Conservation (phyloP, 352 stramenopile species). For the Pythium utonaiense region DNA sequence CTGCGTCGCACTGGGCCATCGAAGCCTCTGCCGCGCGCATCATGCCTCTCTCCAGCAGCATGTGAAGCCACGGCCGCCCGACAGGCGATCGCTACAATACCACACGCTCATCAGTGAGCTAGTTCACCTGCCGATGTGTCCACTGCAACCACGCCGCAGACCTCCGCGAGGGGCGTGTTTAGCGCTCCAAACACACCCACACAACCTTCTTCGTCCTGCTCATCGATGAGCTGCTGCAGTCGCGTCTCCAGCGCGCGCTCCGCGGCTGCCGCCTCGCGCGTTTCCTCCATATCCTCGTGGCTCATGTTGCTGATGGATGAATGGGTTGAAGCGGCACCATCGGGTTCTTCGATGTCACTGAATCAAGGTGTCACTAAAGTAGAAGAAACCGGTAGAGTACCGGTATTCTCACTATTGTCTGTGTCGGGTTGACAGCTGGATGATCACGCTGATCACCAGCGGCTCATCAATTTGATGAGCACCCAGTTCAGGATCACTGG, state of each 20-base stretch:
- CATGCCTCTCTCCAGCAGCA: constrained; percentile 7
- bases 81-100: too few relatives aligned
- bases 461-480: too few relatives aligned
- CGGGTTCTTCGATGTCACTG: not conserved
- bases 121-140: too few relatives aligned
- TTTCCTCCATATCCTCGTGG: not conserved
- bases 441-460: too few relatives aligned
- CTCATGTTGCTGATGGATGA: not conserved
- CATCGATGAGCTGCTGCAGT: not conserved
- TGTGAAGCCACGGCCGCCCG: constrained; percentile 7
- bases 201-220: not conserved
- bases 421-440: too few relatives aligned
- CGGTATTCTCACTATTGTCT: too few relatives aligned
- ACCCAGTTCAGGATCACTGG: too few relatives aligned
- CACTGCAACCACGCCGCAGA: too few relatives aligned
- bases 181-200: not conserved
- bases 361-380: not conserved
- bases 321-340: too few relatives aligned
- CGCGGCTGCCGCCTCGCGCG: not conserved
- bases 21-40: not conserved
- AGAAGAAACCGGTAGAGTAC: too few relatives aligned
- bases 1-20: constrained; percentile 1
- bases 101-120: too few relatives aligned
- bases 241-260: not conserved
- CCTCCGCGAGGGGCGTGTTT: too few relatives aligned